Percentiles rank a stretch among this genome's conserved stretches.
phyloP scores from a whole-genome alignment of 805 yeast genomes.

The Candida xyloterini region DNA sequence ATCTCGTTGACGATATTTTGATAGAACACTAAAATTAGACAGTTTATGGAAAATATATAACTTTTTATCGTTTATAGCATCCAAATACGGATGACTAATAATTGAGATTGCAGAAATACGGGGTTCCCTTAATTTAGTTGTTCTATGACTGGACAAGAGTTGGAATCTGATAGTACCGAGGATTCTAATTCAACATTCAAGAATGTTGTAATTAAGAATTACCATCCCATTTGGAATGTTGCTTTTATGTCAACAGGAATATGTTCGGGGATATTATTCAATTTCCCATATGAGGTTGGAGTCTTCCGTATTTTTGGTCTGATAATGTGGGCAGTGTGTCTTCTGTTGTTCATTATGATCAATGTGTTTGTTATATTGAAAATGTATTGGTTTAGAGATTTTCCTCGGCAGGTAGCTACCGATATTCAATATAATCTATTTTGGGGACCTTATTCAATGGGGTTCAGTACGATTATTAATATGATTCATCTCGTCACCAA shows the following conservation, averaged over 20 bases:
- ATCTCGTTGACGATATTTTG: slow-evolving; percentile 5
- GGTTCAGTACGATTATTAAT: slow-evolving; percentile 60
- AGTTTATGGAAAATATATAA: too few relatives aligned
- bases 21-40: slow-evolving; percentile 2
- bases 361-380: slow-evolving; percentile 37
- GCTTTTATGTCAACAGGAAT: slow-evolving; percentile 82
- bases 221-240: slow-evolving; percentile 62
- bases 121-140: background rate
- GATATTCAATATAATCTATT: slow-evolving; percentile 53
- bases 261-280: slow-evolving; percentile 51
- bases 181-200: slow-evolving; percentile 3
- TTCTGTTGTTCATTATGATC: slow-evolving; percentile 43
- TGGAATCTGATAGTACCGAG: background rate
- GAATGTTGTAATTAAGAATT: slow-evolving; percentile 25
- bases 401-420: slow-evolving; percentile 28
- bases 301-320: slow-evolving; percentile 24
- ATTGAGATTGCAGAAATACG: too few relatives aligned
- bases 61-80: too few relatives aligned
- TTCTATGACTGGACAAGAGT: background rate
- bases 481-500: slow-evolving; percentile 44
- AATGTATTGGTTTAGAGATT: slow-evolving; percentile 29
- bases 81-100: too few relatives aligned
- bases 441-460: slow-evolving; percentile 84
- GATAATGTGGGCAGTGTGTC: slow-evolving; percentile 50
- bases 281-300: slow-evolving; percentile 45